Evolutionary conservation across 2,329 filamentous ascomycete genomes (phyloP), one percentile per base, ranked within the genome.

Genomic region (Neodidymelliopsis sp.): DNA sequence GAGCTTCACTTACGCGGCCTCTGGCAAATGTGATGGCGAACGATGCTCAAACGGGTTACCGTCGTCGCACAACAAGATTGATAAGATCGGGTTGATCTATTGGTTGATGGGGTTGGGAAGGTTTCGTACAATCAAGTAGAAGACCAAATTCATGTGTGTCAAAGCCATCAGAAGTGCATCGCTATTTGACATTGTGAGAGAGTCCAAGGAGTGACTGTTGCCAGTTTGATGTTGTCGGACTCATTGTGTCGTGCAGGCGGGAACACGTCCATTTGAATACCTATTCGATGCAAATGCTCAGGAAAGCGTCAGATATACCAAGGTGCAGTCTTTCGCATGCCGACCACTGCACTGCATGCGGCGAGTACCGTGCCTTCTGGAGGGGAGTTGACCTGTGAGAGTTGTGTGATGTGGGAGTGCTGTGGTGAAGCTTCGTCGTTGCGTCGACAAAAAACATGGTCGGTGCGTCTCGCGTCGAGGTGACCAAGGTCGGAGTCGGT

Each of bases 1-100:
- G 24, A 45, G 40, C 47, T 31, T 35, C 30, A 50, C 47, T 50
- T 40, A 45, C 47, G 47, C 47, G 47, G 35, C 47, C 40, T 44
- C 27, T 34, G 34, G 34, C 34, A 27, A 27, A 30, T 30, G 33
- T 20, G 35, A 34, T 30, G 12, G 28, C 34, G 24, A 28, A 29
- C 47, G 40, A 49, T 39, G 47, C 47, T 50, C 20, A 25, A 36
- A 20, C 18, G 36, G 47, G 40, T 29, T 45, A 45, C 40, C 16
- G 30, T 13, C 20, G 6, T 39, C 30, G 47, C 16, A 50, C 47
- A 31, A 27, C 29, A 15, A 20, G 40, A 50, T 40, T 41, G 47
- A 50, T 50, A 40, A 50, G 40, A 50, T 50, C 20, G 19, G 36
- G 31, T 4, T 15, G 7, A 45, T 28, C 40, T n/a, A 45, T 50